Evolutionary conservation across 768 basidiomycete genomes (phyloP), one percentile per base, ranked within the genome.

Genomic region (Psilocybe subaeruginosa): DNA sequence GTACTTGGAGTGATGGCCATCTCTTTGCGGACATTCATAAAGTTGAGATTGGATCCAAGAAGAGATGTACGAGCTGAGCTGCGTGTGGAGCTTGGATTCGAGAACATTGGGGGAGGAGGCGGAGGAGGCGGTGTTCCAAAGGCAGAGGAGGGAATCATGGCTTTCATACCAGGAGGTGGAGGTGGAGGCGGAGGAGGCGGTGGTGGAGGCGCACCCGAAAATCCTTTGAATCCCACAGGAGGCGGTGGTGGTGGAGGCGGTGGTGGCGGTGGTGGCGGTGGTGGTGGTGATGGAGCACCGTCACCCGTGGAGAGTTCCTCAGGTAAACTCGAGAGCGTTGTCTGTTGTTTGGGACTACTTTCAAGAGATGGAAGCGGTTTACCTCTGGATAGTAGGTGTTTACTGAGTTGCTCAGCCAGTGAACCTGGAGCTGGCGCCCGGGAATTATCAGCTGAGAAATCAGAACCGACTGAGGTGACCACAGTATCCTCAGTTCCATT

Each of bases 1-100:
- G 87, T 91, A 61, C 84, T 88, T 1, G 96, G 92, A 33, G 92
- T 89, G 46, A 95, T 82, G 3, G 87, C 82, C 70, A 97, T 85
- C 69, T 94, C 93, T 74, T 98, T 98, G 52, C 94, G 90, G 48
- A 82, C 80, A 51, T 82, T 80, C 17, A 88, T 71, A 31, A 80
- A 79, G 64, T 79, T 82, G 50, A 90, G 70, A 64, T 85, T 87
- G 19, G 81, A 74, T 16, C 90, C 85, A 7, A 89, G 74, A 68
- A 84, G 76, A 14, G 91, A 90, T 39, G 82, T 79, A 27, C 88
- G 88, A 39, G 82, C 76, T 31, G 87, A 89, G 67, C 76, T 69
- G 64, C 72, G 69, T 49, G 72, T 72, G n/a, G 76, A 78, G 43
- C 70, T 76, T 8, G 78, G 71, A 12, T 69, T 70, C 19, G 78